These are phyloP conservation scores for Protoeuglena noctilucae DNA, from an alignment of 139 green algal genomes.

Conservation along the genomic window DNA sequence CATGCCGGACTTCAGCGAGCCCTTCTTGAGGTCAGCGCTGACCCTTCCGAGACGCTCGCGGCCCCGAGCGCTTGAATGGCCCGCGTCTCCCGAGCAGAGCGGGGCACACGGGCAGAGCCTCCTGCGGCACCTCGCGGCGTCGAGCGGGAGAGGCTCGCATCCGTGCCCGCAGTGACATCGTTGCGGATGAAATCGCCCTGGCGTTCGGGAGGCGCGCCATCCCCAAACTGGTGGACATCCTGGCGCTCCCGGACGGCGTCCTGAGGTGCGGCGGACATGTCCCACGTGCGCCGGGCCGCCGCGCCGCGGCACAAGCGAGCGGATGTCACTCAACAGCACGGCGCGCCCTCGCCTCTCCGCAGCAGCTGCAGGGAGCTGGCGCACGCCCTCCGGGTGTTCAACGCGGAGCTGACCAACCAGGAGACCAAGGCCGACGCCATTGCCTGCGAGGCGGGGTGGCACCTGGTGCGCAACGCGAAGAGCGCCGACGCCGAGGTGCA, in stretches of 20 bases:
- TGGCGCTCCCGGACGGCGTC: too few species aligned
- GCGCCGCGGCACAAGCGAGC: too few species aligned
- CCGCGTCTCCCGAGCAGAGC: too few species aligned
- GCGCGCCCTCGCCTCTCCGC: too few species aligned
- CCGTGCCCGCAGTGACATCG: background rate
- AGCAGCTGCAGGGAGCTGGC: background rate
- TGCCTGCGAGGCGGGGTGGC: background rate
- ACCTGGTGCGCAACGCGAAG: background rate
- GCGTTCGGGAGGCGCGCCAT: background rate
- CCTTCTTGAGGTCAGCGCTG: too few species aligned
- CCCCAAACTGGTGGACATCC: too few species aligned
- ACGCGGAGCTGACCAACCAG: background rate
- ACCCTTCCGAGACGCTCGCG: too few species aligned
- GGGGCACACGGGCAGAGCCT: background rate
- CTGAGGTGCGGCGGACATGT: background rate
- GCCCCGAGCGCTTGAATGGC: too few species aligned
- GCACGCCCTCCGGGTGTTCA: background rate
- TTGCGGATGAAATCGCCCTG: background rate
- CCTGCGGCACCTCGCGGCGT: too few species aligned
- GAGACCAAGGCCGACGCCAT: background rate
- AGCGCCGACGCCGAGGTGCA: background rate
- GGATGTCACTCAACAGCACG: too few species aligned
- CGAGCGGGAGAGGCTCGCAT: too few species aligned
- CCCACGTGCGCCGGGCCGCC: too few species aligned
- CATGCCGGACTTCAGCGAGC: background rate